Percentiles rank a stretch among this genome's conserved stretches.
These are phyloP conservation scores for Hypomontagnella submonticulosa DNA, from an alignment of 495 filamentous ascomycete species.

Conservation along the genomic window DNA sequence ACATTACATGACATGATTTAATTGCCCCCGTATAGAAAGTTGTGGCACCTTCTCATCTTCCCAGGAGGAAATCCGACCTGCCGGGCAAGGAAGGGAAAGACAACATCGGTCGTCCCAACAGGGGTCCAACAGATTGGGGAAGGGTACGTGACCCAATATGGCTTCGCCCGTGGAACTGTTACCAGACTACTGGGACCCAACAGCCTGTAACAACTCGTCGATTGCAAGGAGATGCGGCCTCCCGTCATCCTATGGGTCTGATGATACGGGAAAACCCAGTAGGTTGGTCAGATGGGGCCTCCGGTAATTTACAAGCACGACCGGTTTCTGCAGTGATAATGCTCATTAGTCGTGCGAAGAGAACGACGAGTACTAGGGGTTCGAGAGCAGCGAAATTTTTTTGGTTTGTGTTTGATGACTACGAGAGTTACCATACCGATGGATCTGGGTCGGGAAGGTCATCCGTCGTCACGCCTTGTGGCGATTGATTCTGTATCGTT, in stretches of 20 bases:
- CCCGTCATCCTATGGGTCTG: constrained; percentile 36
- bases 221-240: constrained; percentile 35
- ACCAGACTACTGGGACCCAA: constrained; percentile 47
- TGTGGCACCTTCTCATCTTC: constrained; percentile 11
- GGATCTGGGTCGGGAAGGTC: constrained; percentile 31
- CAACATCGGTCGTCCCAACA: constrained; percentile 13
- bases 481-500: constrained; percentile 25
- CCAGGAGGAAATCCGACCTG: constrained; percentile 14
- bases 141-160: constrained; percentile 39
- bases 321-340: constrained; percentile 36
- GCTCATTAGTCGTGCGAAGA: constrained; percentile 18
- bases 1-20: constrained; percentile 19
- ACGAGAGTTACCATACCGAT: constrained; percentile 25
- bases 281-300: constrained; percentile 24
- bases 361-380: too few species aligned
- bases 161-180: constrained; percentile 46
- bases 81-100: constrained; percentile 12
- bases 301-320: constrained; percentile 38
- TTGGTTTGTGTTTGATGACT: constrained; percentile 15
- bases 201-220: constrained; percentile 36
- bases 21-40: constrained; percentile 12
- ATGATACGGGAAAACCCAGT: constrained; percentile 33
- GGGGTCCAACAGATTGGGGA: constrained; percentile 25
- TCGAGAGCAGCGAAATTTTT: background rate
- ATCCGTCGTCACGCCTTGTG: constrained; percentile 13